Evolutionary conservation across 352 stramenopile genomes (phyloP), one percentile per base, ranked within the genome.

Genomic region (Peronospora destructor): DNA sequence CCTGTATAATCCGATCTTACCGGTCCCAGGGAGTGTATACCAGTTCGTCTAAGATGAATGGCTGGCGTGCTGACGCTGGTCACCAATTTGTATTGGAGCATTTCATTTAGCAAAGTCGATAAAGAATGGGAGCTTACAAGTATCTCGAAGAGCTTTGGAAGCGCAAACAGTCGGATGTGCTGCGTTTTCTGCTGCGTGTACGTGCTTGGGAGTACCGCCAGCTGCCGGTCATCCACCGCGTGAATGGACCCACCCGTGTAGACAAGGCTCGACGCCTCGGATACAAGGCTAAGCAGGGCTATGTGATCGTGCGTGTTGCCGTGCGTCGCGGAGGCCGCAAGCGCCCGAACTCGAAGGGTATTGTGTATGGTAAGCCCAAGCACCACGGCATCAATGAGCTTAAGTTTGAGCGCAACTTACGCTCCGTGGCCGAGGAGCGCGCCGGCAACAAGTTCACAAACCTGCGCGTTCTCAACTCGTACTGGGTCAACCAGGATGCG

Each of bases 271-370:
- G 98, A 66, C 92, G 93, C 68, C 88, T 99, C 37, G 97, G 97
- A 21, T 99, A 98, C 93, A 99, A 99, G 91, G 96, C 97, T 74
- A 99, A 99, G 94, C 96, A 99, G 82, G 95, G 96, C 71, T 99
- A 88, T 65, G 94, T 98, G 42, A 84, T 99, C 56, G 97, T 98
- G 59, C 95, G 96, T 49, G 92, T 97, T 35, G 96, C 94, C 61
- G 95, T 99, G 39, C 94, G 96, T 80, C 93, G 96, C 65, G 96
- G 96, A 81, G 96, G 96, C 76, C 95, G 97, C 66, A 99, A 99
- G 91, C 86, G 96, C 70, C 96, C 95, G 53, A 98, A 98, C 76
- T 91, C 94, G 59, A 98, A 98, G 90, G 96, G 96, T 90, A 99
- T 99, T 71, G 97, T 99, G 50, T 99, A 98, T 78, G 96, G 97